Evolutionary conservation across 208 protist species (phyloP).

Genomic region (Naegleria gruberi): DNA sequence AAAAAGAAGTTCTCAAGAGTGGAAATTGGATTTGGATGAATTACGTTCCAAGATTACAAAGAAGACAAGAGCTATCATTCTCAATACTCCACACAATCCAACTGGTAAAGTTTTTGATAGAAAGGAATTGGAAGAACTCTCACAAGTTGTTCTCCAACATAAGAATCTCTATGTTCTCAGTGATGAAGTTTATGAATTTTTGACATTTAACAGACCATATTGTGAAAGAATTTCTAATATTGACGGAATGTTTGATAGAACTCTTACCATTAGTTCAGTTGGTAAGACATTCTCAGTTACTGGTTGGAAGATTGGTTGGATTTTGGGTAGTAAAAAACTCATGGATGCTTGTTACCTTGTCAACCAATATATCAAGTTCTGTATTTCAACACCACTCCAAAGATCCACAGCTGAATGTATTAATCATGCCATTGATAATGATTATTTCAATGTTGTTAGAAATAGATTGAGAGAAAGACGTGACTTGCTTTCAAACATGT

Average conservation of each 20-base stretch:
- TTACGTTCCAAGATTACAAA: constrained; percentile 54
- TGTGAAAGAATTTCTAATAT: constrained; percentile 61
- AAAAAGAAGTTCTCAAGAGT: constrained; percentile 39
- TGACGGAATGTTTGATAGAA: constrained; percentile 74
- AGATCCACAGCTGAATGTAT: constrained; percentile 62
- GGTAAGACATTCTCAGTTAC: constrained; percentile 84
- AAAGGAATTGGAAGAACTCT: constrained; percentile 60
- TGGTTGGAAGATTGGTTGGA: constrained; percentile 77
- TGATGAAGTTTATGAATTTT: constrained; percentile 79
- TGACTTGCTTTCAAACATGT: constrained; percentile 42
- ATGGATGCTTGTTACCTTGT: constrained; percentile 44
- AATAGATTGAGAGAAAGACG: constrained; percentile 44
- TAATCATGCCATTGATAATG: constrained; percentile 43
- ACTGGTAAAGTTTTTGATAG: constrained; percentile 57
- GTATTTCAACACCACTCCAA: constrained; percentile 67
- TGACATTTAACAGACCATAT: constrained; percentile 55
- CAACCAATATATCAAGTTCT: constrained; percentile 70
- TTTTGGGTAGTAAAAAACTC: constrained; percentile 47
- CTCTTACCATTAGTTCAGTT: constrained; percentile 69
- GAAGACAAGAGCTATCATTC: constrained; percentile 61
- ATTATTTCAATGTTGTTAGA: constrained; percentile 52
- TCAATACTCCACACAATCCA: constrained; percentile 88
- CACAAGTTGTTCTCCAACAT: constrained; percentile 55
- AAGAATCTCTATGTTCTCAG: constrained; percentile 50
- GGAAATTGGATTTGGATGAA: constrained; percentile 50